Evolutionary conservation across 2,329 filamentous ascomycete species (phyloP).

Genomic region (Penicillium corylophilum): DNA sequence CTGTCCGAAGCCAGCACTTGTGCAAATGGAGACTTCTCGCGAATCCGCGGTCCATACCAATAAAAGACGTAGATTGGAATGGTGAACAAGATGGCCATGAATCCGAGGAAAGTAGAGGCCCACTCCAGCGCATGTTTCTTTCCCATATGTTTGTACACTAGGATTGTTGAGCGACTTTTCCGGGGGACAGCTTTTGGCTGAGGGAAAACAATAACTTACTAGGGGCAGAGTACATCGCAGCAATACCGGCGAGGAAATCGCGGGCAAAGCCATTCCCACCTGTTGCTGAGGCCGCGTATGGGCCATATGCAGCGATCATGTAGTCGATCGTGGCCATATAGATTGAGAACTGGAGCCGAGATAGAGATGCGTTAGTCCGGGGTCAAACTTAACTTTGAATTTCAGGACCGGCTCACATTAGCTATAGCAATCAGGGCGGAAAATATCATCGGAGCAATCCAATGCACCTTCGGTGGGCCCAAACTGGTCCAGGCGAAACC

Average conservation of each 20-base stretch:
- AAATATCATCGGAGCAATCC: conserved; percentile 63
- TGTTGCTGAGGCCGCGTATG: conserved; percentile 63
- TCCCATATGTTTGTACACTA: conserved; percentile 52
- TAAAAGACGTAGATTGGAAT: conserved; percentile 66
- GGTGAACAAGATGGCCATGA: conserved; percentile 61
- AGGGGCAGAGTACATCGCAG: conserved; percentile 59
- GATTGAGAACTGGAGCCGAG: conserved; percentile 41
- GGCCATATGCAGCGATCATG: conserved; percentile 65
- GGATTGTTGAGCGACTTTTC: not conserved
- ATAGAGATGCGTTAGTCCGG: not conserved
- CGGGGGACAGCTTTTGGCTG: not conserved
- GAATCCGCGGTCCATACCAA: conserved; percentile 59
- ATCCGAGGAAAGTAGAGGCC: conserved; percentile 61
- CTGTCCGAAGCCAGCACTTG: conserved; percentile 55
- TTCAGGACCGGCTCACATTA: conserved; percentile 46
- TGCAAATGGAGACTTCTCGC: conserved; percentile 62
- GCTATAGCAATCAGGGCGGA: conserved; percentile 60
- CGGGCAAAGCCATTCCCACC: conserved; percentile 65
- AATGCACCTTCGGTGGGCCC: conserved; percentile 55
- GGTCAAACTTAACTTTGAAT: not conserved
- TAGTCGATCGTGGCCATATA: conserved; percentile 68
- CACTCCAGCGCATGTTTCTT: conserved; percentile 53
- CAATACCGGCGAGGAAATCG: conserved; percentile 62
- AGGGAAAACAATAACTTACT: conserved; percentile 34
- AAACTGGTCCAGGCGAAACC: conserved; percentile 61